A percentile compares a stretch with the other conserved stretches of the same genome.
phyloP scores from a whole-genome alignment of 2,329 filamentous ascomycete genomes.

The Atkinsonella hypoxylon region DNA sequence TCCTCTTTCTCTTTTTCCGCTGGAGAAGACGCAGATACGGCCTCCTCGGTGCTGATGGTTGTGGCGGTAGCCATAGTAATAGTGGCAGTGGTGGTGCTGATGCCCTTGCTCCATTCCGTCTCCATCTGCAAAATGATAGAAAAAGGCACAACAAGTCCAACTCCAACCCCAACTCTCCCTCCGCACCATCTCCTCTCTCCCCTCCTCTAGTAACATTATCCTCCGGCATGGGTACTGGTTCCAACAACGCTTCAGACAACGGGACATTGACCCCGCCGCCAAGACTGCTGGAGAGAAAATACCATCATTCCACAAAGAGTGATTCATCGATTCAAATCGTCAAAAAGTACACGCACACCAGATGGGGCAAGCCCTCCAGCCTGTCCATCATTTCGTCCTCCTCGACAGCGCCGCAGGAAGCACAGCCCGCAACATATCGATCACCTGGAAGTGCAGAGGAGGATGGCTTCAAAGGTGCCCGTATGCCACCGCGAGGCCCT shows the following conservation, averaged over 20 bases:
- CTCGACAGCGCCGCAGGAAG: not conserved
- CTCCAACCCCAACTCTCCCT: not conserved
- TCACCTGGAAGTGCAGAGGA: not conserved
- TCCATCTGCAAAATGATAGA: not conserved
- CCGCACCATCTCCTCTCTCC: not conserved
- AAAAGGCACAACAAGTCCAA: not conserved
- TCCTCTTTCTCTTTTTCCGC: not conserved
- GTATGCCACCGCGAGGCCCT: not conserved
- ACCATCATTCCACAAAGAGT: slow-evolving; percentile 2
- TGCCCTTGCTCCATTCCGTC: not conserved
- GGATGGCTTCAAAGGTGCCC: not conserved
- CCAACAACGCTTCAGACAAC: not conserved
- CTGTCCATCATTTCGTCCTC: not conserved
- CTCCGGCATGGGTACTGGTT: not conserved
- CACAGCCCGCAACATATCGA: not conserved
- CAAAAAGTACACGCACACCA: slow-evolving; percentile 1
- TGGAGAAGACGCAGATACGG: not conserved
- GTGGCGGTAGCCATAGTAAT: not conserved
- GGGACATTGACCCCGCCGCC: slow-evolving; percentile 3
- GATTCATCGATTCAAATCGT: not conserved
- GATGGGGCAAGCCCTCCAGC: slow-evolving; percentile 5
- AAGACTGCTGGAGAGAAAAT: slow-evolving; percentile 4
- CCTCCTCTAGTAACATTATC: not conserved
- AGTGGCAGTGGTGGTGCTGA: not conserved
- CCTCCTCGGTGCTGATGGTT: not conserved